These are phyloP conservation scores for Poteriospumella lacustris DNA, from an alignment of 108 stramenopile species.

Conservation along the genomic window DNA sequence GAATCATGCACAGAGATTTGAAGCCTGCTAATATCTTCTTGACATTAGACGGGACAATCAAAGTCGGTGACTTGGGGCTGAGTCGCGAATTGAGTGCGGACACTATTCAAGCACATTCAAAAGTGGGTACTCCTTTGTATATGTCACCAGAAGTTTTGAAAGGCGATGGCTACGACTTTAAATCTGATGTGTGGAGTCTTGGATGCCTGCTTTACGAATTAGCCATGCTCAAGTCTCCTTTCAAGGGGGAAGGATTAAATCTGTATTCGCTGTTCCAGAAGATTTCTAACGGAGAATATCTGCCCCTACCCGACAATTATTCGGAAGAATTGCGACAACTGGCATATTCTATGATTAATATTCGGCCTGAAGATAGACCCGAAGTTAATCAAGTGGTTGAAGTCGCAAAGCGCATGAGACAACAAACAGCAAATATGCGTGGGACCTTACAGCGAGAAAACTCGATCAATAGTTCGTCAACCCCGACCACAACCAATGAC, in stretches of 20 bases:
- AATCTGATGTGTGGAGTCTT: slow-evolving; percentile 58
- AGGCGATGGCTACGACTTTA: slow-evolving; percentile 60
- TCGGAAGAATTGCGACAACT: slow-evolving; percentile 38
- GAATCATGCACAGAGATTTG: slow-evolving; percentile 53
- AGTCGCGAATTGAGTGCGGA: slow-evolving; percentile 33
- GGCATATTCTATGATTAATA: slow-evolving; percentile 34
- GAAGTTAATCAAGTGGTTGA: not conserved
- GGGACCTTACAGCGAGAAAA: too few relatives aligned
- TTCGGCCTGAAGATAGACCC: slow-evolving; percentile 34
- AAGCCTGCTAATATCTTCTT: slow-evolving; percentile 57
- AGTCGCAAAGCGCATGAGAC: not conserved
- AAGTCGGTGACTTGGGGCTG: slow-evolving; percentile 55
- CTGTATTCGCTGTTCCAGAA: slow-evolving; percentile 52
- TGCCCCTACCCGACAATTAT: slow-evolving; percentile 41
- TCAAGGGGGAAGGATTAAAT: slow-evolving; percentile 48
- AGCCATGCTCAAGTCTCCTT: slow-evolving; percentile 59
- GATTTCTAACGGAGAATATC: slow-evolving; percentile 51
- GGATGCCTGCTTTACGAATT: slow-evolving; percentile 65
- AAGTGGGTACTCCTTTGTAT: slow-evolving; percentile 52
- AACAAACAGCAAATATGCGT: not conserved
- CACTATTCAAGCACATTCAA: slow-evolving; percentile 37
- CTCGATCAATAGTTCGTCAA: too few relatives aligned
- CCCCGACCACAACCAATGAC: too few relatives aligned
- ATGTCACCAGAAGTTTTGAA: slow-evolving; percentile 56
- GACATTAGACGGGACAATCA: slow-evolving; percentile 47